Evolutionary conservation across 2,329 filamentous ascomycete genomes (phyloP).

Genomic region (Dactylellina sp.): DNA sequence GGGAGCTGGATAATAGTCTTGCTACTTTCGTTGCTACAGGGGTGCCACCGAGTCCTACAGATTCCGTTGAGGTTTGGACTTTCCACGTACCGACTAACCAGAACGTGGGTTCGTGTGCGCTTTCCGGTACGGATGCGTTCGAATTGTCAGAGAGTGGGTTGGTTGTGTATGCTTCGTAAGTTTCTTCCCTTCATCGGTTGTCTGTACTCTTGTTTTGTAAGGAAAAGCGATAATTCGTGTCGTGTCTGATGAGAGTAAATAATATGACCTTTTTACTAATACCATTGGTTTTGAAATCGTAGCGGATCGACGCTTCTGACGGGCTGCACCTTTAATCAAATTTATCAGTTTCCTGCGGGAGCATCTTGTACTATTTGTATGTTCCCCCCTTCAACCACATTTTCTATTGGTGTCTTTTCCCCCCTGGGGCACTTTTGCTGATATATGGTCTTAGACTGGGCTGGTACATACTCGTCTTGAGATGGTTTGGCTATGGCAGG

Average conservation of each 20-base stretch:
- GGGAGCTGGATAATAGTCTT: slow-evolving; percentile 5
- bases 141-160: slow-evolving; percentile 1
- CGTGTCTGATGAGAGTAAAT: too few relatives aligned
- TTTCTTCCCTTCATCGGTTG: not conserved
- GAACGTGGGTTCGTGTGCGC: slow-evolving; percentile 1
- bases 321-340: too few relatives aligned
- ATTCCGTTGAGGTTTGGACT: not conserved
- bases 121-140: slow-evolving; percentile 17
- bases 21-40: slow-evolving; percentile 16
- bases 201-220: too few relatives aligned
- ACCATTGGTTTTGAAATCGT: too few relatives aligned
- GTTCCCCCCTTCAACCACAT: not conserved
- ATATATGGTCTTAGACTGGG: slow-evolving; percentile 18
- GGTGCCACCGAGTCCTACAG: not conserved
- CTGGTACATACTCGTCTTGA: slow-evolving; percentile 1
- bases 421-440: not conserved
- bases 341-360: too few relatives aligned
- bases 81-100: slow-evolving; percentile 1
- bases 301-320: too few relatives aligned
- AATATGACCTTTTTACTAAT: too few relatives aligned
- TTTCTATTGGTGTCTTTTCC: slow-evolving; percentile 27
- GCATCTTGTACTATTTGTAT: slow-evolving; percentile 1
- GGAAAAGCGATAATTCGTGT: too few relatives aligned
- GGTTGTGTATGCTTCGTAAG: slow-evolving; percentile 36
- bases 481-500: not conserved